Percentiles rank a stretch among this genome's conserved stretches.
phyloP scores from a whole-genome alignment of 164 flowering plant genomes.

The Dillenia turbinata region DNA sequence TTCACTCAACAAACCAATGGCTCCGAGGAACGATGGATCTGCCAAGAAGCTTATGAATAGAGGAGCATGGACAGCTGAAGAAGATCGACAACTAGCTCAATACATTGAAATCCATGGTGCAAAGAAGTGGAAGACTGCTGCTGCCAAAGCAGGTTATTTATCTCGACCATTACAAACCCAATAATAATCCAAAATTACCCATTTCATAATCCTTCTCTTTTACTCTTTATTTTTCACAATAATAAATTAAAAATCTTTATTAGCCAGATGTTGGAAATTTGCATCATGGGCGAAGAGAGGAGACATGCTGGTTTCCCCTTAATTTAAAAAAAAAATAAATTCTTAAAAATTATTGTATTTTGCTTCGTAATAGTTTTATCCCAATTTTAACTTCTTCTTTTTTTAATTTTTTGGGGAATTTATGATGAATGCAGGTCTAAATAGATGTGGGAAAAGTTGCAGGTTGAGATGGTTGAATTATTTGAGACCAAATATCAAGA shows the following conservation, averaged over 20 bases:
- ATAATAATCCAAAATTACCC: too few relatives aligned
- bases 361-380: too few relatives aligned
- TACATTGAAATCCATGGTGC: constrained; percentile 32
- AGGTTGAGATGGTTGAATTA: constrained; percentile 43
- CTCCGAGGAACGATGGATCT: constrained; percentile 14
- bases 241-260: too few relatives aligned
- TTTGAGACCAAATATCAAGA: constrained; percentile 34
- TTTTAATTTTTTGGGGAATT: background rate
- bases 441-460: constrained; percentile 39
- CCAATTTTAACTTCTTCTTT: background rate
- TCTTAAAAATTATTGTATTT: too few relatives aligned
- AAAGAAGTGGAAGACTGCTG: constrained; percentile 38
- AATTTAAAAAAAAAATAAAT: too few relatives aligned
- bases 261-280: too few relatives aligned
- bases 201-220: too few relatives aligned
- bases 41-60: constrained; percentile 19
- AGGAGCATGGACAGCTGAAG: constrained; percentile 44
- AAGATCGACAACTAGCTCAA: constrained; percentile 28
- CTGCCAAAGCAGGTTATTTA: constrained; percentile 28
- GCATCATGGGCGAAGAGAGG: too few relatives aligned
- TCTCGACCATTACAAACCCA: background rate
- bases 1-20: constrained; percentile 10
- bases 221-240: too few relatives aligned
- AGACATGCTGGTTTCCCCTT: too few relatives aligned
- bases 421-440: constrained; percentile 18